Evolutionary conservation across 352 stramenopile species (phyloP), one percentile per base, ranked within the genome.

Genomic region (Aphanomyces astaci): DNA sequence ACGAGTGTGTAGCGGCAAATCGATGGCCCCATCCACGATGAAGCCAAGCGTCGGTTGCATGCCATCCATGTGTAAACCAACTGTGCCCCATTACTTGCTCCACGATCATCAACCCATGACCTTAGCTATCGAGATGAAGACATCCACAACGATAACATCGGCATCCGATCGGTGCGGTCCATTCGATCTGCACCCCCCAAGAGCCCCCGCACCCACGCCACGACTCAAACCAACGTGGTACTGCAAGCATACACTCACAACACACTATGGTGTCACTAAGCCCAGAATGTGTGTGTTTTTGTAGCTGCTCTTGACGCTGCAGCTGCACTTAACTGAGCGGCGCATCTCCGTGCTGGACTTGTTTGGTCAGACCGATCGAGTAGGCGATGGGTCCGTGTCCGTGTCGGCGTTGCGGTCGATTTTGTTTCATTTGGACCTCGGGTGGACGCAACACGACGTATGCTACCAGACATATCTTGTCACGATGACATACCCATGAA

Each of bases 381-480:
- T 11, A 3, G 62, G 62, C 33, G 62, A 68, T 46, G 62, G 62
- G 4, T 45, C 62, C 0, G 28, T 68, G 5, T 30, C 15, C 4
- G 51, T 52, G 3, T 68, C 49, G 7, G 45, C 36, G 22, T 33
- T 68, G 15, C 62, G 62, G 1, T 40, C 49, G 2, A 59, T 68
- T 4, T 32, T 68, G n/a, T 68, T 62, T 46, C 39, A 52, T 31
- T 36, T 68, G 30, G 62, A 52, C 22, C 62, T 68, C 13, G 51
- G 51, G 3, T 68, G 62, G 62, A 59, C 62, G 5, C 62, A 68
- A 17, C 49, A 51, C 31, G 62, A 68, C 28, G 59, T 66, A 54
- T 13, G 33, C 25, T 13, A 11, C 31, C 56, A n/a, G 11, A 31
- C 7, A 15, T 4, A 2, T 19, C 15, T 39, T 19, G 46, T 28